phyloP scores from a whole-genome alignment of 2,329 filamentous ascomycete genomes.

The Nannizziopsis arthrosporioides region DNA sequence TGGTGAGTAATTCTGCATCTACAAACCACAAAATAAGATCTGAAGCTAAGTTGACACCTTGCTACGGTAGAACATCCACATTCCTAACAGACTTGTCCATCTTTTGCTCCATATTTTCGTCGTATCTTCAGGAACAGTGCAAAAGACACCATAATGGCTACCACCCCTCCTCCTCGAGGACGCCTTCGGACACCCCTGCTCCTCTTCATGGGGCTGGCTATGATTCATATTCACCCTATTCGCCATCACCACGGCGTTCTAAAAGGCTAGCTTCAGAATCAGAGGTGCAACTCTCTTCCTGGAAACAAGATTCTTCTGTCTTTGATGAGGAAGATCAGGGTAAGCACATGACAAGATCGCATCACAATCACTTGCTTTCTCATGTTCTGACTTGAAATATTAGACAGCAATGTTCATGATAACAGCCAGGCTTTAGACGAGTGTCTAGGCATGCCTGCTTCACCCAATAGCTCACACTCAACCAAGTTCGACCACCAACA shows the following conservation, averaged over 20 bases:
- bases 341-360: too few species aligned
- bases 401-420: conserved; percentile 18
- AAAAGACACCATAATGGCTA: conserved; percentile 27
- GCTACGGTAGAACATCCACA: too few species aligned
- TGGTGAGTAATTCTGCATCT: too few species aligned
- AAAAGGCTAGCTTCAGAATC: conserved; percentile 30
- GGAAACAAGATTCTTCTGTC: too few species aligned
- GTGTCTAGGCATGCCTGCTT: conserved; percentile 23
- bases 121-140: too few species aligned
- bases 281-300: conserved; percentile 8
- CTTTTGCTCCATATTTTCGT: too few species aligned
- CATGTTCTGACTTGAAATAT: background rate
- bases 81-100: too few species aligned
- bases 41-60: too few species aligned
- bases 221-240: conserved; percentile 32
- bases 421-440: conserved; percentile 15
- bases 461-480: conserved; percentile 17
- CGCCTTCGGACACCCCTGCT: conserved; percentile 33
- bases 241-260: conserved; percentile 28
- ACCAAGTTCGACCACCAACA: conserved; percentile 1
- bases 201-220: conserved; percentile 37
- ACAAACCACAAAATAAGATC: too few species aligned
- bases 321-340: too few species aligned
- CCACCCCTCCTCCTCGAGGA: conserved; percentile 35
- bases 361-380: too few species aligned